Evolutionary conservation across 345 rosid genomes (phyloP).

Genomic region (Eucalyptus albens): DNA sequence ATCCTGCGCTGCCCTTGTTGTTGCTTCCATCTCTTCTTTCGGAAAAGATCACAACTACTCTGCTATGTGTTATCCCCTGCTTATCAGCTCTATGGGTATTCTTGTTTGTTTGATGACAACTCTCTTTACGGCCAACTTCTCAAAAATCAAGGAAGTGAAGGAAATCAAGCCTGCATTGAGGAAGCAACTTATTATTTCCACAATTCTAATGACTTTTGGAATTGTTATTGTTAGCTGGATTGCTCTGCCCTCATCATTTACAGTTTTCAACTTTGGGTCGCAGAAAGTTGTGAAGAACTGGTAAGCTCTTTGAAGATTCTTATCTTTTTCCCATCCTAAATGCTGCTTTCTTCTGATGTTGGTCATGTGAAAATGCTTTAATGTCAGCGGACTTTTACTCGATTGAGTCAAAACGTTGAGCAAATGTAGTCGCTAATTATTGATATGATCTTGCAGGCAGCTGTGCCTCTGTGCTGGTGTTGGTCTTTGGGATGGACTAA

Average conservation of each 20-base stretch:
- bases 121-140: background rate
- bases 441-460: background rate
- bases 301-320: background rate
- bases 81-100: background rate
- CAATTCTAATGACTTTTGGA: background rate
- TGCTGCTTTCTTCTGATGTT: background rate
- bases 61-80: background rate
- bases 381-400: background rate
- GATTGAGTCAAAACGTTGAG: background rate
- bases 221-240: background rate
- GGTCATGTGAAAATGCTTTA: background rate
- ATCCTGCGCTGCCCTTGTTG: background rate
- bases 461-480: background rate
- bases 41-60: background rate
- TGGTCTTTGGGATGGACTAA: slow-evolving; percentile 1
- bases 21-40: slow-evolving; percentile 1
- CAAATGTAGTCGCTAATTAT: background rate
- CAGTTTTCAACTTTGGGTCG: background rate
- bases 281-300: background rate
- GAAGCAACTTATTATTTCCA: slow-evolving; percentile 1
- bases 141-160: background rate
- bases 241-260: background rate
- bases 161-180: background rate
- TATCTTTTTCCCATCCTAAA: background rate
- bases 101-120: background rate